Evolutionary conservation across 2,329 filamentous ascomycete genomes (phyloP), one percentile per base, ranked within the genome.

Genomic region (Botrytis aclada): DNA sequence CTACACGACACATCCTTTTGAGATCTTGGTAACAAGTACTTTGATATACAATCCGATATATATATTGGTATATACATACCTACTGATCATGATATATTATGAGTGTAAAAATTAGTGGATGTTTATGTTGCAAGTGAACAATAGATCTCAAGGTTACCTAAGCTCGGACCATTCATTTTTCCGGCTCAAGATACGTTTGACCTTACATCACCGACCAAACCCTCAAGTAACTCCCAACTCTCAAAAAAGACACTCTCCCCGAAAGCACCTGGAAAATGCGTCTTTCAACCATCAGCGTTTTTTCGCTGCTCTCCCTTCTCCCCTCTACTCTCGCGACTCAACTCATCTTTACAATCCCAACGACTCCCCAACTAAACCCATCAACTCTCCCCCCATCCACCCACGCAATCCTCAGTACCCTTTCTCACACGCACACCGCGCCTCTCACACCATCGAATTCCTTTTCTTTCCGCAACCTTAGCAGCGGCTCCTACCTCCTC

Each of bases 401-500:
- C 34, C 85, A 90, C 79, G 88, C 87, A 74, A 91, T 91, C 69
- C 90, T 91, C 80, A 90, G 90, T 54, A 90, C 88, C 7, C 81
- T 83, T 60, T 84, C 84, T 29, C 83, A 82, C 16, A 81, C 82
- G 56, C 79, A 87, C 74, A 84, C 87, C 39, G 89, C 92, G 20
- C 90, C 90, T 16, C 84, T 97, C 16, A 90, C 90, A 20, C 84
- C 87, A 58, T 82, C 86, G 77, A 92, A 93, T 81, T 90, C 88
- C 37, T 94, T 98, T 80, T 86, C 89, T 75, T 97, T 98, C 85
- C 83, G 83, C 76, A 90, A 94, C 78, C 86, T 97, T 70, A 86
- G 88, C 8, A 81, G 86, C 0, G 92, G 91, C 1, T 93, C 90
- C 73, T 98, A 98, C 81, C 88, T 98, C 9, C 89, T 92, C 65